Base-by-base conservation (phyloP, 2,329 filamentous ascomycete species). In the Stenocarpella maydis region DNA sequence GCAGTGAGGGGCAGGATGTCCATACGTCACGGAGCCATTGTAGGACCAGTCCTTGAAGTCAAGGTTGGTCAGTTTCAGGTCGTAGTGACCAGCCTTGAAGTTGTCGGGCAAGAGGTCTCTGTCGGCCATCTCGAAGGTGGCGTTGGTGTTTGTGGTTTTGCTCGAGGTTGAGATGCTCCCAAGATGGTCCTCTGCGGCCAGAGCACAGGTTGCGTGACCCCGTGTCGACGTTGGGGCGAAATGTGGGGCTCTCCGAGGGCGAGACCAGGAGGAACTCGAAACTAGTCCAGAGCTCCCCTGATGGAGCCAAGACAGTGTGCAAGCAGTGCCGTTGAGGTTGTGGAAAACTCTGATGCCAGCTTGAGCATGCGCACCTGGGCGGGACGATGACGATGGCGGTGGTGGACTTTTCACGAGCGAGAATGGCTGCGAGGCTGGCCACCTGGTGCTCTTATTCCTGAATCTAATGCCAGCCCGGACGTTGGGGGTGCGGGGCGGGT, bases 41-140 rank as follows among this genome's bases (percentile, higher is more conserved):
- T 95, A 99, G 71, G 87, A 89, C 90, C 88, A 90, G 66, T 82
- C 80, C 70, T 82, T 82, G 74, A 95, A 97, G 70, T 97, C 91
- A 73, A 99, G 84, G 75, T 96, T 91, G 77, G 86, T 89, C 75
- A 99, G 87, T 68, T 91, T 93, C 73, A 99, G 85, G 76, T 88
- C 85, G 82, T 99, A 99, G 83, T 98, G 94, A 72, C 86, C 84
- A 2, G 96, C 94, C 83, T 94, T 95, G 78, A 95, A 89, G 74
- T 80, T 81, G 75, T 84, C 83, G 58, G 89, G 88, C 71, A 91
- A 86, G 73, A 89, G 84, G 71, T 91, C 88, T 78, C 89, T 84
- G 79, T 90, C 88, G 64, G 83, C 80, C 84, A 89, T 89, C 74
- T 73, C 77, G 70, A 75, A 71, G 58, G 67, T 61, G 26, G 58